Evolutionary conservation across 1,284 basidiomycete species (phyloP).

Genomic region (Lentinula novae-zelandiae): DNA sequence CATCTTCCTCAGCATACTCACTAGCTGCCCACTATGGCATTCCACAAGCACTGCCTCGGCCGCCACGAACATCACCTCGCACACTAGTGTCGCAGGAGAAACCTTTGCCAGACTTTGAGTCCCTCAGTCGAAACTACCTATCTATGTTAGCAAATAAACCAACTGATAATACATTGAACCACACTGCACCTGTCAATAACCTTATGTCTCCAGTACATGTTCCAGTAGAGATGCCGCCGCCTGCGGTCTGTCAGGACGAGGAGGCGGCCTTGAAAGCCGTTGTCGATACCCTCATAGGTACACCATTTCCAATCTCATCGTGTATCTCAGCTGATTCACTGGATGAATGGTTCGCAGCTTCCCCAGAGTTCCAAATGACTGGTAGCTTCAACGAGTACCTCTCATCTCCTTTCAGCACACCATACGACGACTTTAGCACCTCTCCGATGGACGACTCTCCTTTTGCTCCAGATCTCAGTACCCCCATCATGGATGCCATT

Average conservation of each 20-base stretch:
- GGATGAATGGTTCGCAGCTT: constrained; percentile 17
- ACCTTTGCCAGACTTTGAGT: constrained; percentile 2
- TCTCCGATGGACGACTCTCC: constrained; percentile 37
- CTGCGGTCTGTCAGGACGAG: background rate
- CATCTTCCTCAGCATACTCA: background rate
- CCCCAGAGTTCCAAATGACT: constrained; percentile 6
- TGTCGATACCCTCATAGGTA: constrained; percentile 14
- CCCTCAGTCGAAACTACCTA: constrained; percentile 28
- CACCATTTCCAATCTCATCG: background rate
- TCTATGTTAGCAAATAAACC: constrained; percentile 37
- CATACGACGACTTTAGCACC: constrained; percentile 16
- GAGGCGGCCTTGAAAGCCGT: constrained; percentile 7
- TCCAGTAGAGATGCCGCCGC: constrained; percentile 6
- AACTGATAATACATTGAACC: constrained; percentile 25
- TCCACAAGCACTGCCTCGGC: constrained; percentile 61
- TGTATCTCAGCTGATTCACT: constrained; percentile 16
- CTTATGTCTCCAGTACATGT: constrained; percentile 8
- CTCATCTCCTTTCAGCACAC: constrained; percentile 13
- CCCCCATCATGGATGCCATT: constrained; percentile 44
- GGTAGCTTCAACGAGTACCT: constrained; percentile 11
- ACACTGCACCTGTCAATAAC: background rate
- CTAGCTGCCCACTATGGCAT: constrained; percentile 72
- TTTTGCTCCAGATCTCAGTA: constrained; percentile 52
- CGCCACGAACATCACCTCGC: constrained; percentile 52
- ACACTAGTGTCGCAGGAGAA: background rate